A percentile compares a stretch with the other conserved stretches of the same genome.
These are phyloP conservation scores for Kazachstania africana DNA, from an alignment of 805 yeast genomes.

Conservation along the genomic window DNA sequence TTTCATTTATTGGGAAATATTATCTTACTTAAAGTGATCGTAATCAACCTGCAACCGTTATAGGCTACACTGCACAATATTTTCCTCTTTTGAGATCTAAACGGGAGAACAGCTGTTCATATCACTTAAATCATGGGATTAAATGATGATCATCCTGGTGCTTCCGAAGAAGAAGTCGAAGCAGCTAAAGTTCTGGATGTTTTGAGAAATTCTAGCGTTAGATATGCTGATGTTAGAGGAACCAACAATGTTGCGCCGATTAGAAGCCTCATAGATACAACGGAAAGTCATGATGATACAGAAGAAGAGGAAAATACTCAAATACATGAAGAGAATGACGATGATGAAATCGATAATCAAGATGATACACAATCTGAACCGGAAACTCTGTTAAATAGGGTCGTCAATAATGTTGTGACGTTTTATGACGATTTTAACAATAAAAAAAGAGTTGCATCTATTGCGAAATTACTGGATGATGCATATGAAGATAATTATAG, in stretches of 20 bases:
- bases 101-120: no score
- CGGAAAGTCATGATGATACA: neutral
- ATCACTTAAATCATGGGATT: no score
- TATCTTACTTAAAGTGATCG: no score
- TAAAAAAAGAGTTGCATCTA: conserved; percentile 29
- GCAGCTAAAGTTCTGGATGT: conserved; percentile 21
- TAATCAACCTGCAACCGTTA: no score
- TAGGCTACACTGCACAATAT: no score
- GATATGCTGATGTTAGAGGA: no score
- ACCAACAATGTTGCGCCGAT: no score
- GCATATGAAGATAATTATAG: conserved; percentile 25
- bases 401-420: conserved; percentile 37
- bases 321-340: neutral
- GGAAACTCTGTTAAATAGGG: conserved; percentile 9
- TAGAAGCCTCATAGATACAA: no score
- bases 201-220: conserved; percentile 12
- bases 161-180: conserved; percentile 18
- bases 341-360: neutral
- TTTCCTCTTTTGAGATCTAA: no score
- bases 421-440: conserved; percentile 31
- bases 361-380: neutral
- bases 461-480: conserved; percentile 32
- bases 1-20: no score
- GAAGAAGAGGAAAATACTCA: neutral
- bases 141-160: conserved; percentile 5